These are phyloP conservation scores for Globisporangium nagaii DNA, from an alignment of 352 stramenopile species.

Conservation along the genomic window DNA sequence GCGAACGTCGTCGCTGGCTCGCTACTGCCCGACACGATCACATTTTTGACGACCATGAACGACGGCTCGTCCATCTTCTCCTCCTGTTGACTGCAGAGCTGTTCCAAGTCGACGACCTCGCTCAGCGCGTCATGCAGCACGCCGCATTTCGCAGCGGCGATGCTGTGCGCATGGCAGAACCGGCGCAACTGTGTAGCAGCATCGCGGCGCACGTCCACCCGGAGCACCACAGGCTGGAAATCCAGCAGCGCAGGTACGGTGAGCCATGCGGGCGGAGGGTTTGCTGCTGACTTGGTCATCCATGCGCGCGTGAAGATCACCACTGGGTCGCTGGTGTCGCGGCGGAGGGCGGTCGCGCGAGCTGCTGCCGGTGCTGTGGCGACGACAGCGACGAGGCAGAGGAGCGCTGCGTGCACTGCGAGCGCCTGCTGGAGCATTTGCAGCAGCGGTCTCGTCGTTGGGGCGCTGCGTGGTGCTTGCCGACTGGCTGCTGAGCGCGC, in stretches of 20 bases:
- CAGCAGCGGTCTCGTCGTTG: neutral
- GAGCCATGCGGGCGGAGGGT: slow-evolving; percentile 12
- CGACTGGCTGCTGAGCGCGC: neutral
- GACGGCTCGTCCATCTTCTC: slow-evolving; percentile 11
- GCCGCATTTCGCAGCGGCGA: slow-evolving; percentile 19
- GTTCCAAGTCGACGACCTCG: slow-evolving; percentile 23
- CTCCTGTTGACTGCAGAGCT: slow-evolving; percentile 15
- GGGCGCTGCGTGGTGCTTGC: neutral
- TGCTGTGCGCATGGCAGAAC: slow-evolving; percentile 34
- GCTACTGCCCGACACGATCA: slow-evolving; percentile 11
- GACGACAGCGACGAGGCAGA: neutral
- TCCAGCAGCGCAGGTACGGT: slow-evolving; percentile 42
- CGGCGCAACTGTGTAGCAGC: slow-evolving; percentile 22
- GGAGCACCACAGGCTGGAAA: slow-evolving; percentile 39
- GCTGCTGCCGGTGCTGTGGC: neutral
- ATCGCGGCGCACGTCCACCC: slow-evolving; percentile 21
- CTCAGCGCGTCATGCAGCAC: slow-evolving; percentile 21
- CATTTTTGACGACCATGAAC: slow-evolving; percentile 36
- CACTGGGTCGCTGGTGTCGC: neutral
- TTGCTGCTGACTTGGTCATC: neutral
- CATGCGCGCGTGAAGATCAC: slow-evolving; percentile 11
- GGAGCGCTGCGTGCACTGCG: neutral
- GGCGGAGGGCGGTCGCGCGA: too few species aligned
- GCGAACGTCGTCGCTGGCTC: neutral
- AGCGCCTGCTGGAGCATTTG: neutral